Conservation (phyloP, 164 flowering plant species). For the Vitis vinifera region ASM3070453v1 NC_081820.1:21943001-21943500, state of each 20-base stretch:
- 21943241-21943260: conserved; percentile 57
- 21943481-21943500: conserved; percentile 43
- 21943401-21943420: conserved; percentile 53
- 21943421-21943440: conserved; percentile 20
- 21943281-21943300: conserved; percentile 43
- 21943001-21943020: conserved; percentile 58
- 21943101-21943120: too few relatives aligned
- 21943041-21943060: conserved; percentile 51
- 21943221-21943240: conserved; percentile 81
- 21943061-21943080: conserved; percentile 26
- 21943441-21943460: conserved; percentile 24
- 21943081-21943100: too few relatives aligned
- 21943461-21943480: conserved; percentile 44
- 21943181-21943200: conserved; percentile 49
- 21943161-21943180: conserved; percentile 57
- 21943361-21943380: conserved; percentile 50
- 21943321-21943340: conserved; percentile 39
- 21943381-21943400: conserved; percentile 39
- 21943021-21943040: conserved; percentile 70
- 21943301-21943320: conserved; percentile 53
- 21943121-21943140: neutral
- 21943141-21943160: conserved; percentile 37
- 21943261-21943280: conserved; percentile 50
- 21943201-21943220: conserved; percentile 60
- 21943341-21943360: conserved; percentile 50